Conservation (phyloP, 768 basidiomycete species). For the Rhizopogon sp. region DNA sequence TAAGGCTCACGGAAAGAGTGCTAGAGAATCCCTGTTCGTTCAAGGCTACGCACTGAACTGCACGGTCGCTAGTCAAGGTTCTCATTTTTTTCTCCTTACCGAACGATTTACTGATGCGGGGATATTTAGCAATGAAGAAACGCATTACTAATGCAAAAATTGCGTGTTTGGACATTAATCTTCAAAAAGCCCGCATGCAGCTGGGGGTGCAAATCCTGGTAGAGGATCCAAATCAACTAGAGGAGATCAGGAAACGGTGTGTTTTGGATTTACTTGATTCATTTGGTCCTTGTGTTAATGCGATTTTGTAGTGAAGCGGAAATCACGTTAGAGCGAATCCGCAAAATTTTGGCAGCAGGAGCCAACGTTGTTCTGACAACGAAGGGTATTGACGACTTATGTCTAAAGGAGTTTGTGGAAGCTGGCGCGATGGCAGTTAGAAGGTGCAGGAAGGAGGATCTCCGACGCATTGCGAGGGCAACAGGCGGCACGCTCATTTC, state of each 20-base stretch:
- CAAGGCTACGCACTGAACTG: conserved; percentile 98
- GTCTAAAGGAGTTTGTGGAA: conserved; percentile 97
- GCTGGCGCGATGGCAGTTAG: conserved; percentile 99
- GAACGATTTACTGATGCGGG: conserved; percentile 3
- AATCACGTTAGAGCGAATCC: conserved; percentile 91
- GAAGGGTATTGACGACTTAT: conserved; percentile 97
- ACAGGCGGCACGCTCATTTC: conserved; percentile 93
- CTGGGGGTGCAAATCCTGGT: conserved; percentile 96
- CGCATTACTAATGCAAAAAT: conserved; percentile 92
- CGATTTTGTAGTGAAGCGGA: conserved; percentile 71
- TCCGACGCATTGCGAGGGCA: conserved; percentile 94
- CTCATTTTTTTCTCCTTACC: conserved; percentile 12
- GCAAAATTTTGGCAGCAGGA: conserved; percentile 92
- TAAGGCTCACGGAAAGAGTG: conserved; percentile 95
- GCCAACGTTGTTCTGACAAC: conserved; percentile 97
- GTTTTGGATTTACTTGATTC: conserved; percentile 14
- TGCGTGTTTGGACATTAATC: conserved; percentile 96
- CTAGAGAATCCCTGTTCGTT: conserved; percentile 90
- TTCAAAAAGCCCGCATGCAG: conserved; percentile 96
- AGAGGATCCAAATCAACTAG: conserved; percentile 93
- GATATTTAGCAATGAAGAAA: conserved; percentile 86
- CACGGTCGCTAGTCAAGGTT: conserved; percentile 98
- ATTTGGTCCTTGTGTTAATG: not conserved
- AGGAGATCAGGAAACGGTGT: conserved; percentile 91
- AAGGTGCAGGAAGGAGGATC: conserved; percentile 95